Conservation (phyloP, 2,329 filamentous ascomycete genomes). For the Didymellaceae sp. region DNA sequence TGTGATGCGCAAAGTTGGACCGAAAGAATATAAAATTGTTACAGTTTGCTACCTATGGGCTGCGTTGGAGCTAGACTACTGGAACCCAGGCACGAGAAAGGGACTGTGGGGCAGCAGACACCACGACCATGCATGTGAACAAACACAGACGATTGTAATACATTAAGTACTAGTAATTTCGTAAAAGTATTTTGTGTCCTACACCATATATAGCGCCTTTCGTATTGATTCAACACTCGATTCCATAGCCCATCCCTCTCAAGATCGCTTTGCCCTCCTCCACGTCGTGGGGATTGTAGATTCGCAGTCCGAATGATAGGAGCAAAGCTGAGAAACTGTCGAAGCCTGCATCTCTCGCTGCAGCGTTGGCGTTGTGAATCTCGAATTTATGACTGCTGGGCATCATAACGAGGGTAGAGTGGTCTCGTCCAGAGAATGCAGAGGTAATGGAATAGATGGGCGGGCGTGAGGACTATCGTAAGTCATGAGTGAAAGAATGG, state of each 20-base stretch:
- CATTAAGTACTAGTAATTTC: too few species aligned
- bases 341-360: conserved; percentile 25
- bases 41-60: neutral
- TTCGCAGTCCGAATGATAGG: conserved; percentile 19
- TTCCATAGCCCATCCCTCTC: conserved; percentile 28
- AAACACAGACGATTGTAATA: neutral
- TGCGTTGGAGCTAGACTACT: neutral
- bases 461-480: too few species aligned
- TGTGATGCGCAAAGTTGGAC: neutral
- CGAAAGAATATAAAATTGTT: neutral
- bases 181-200: too few species aligned
- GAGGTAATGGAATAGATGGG: too few species aligned
- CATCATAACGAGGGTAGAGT: too few species aligned
- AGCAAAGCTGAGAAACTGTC: conserved; percentile 25
- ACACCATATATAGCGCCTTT: too few species aligned
- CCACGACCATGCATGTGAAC: neutral
- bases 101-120: neutral
- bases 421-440: too few species aligned
- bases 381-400: too few species aligned
- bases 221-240: too few species aligned
- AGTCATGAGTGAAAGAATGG: too few species aligned
- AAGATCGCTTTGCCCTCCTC: conserved; percentile 31
- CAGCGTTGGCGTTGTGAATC: neutral
- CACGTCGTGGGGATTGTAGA: conserved; percentile 21
- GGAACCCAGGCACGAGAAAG: neutral